Conservation (phyloP, 768 basidiomycete species). For the Rhizopogon vulgaris region DNA sequence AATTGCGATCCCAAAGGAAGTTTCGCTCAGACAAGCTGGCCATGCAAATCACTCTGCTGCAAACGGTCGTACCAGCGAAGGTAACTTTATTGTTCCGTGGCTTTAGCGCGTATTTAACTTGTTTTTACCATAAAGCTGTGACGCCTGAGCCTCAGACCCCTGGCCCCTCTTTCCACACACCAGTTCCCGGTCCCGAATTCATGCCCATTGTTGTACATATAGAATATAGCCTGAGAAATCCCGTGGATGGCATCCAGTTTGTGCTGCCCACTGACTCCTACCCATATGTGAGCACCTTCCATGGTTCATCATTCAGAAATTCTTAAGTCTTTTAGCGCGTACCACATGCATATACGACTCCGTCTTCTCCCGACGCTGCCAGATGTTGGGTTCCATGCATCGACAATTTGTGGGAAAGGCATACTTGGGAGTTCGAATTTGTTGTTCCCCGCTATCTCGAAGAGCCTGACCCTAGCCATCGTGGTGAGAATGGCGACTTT, state of each 20-base stretch:
- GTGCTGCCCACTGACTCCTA: slow-evolving; percentile 75
- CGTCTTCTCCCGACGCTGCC: slow-evolving; percentile 85
- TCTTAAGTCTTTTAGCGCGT: slow-evolving; percentile 54
- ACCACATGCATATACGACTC: slow-evolving; percentile 88
- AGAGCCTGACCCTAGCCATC: slow-evolving; percentile 34
- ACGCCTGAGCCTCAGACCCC: slow-evolving; percentile 84
- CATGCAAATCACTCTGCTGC: slow-evolving; percentile 30
- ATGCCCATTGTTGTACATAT: slow-evolving; percentile 72
- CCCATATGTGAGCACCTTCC: slow-evolving; percentile 62
- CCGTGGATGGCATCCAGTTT: slow-evolving; percentile 81
- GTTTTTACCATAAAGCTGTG: slow-evolving; percentile 37
- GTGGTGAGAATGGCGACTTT: slow-evolving; percentile 36
- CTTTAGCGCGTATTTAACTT: slow-evolving; percentile 5
- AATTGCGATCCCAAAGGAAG: slow-evolving; percentile 76
- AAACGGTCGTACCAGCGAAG: slow-evolving; percentile 48
- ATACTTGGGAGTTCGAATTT: slow-evolving; percentile 98
- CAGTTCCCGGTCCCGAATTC: slow-evolving; percentile 52
- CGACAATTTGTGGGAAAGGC: slow-evolving; percentile 92
- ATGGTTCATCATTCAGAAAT: slow-evolving; percentile 1
- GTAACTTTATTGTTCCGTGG: slow-evolving; percentile 25
- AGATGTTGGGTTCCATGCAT: slow-evolving; percentile 98
- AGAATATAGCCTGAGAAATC: slow-evolving; percentile 75
- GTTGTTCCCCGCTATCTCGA: slow-evolving; percentile 83
- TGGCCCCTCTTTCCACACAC: slow-evolving; percentile 29
- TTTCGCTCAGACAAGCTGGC: slow-evolving; percentile 56